Conservation (phyloP, 768 basidiomycete species). For the Leccinum fibrillosum region DNA sequence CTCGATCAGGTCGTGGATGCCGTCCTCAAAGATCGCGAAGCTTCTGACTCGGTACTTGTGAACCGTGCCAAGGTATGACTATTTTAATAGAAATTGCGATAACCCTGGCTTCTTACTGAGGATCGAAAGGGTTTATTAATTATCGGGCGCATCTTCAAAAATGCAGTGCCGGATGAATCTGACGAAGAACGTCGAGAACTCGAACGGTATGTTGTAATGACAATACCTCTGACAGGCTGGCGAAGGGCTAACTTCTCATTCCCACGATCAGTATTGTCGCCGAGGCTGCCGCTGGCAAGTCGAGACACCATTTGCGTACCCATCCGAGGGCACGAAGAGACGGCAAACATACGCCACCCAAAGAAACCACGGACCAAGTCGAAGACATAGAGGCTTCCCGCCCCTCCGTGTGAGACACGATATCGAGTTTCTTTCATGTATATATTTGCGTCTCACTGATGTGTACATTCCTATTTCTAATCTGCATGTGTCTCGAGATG, state of each 20-base stretch:
- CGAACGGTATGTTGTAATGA: conserved; percentile 62
- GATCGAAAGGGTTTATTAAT: conserved; percentile 70
- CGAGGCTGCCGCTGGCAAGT: conserved; percentile 75
- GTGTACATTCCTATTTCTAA: conserved; percentile 17
- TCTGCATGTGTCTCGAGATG: conserved; percentile 14
- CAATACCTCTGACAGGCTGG: not conserved
- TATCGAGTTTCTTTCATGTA: conserved; percentile 8
- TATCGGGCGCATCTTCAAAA: conserved; percentile 88
- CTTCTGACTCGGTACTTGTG: conserved; percentile 64
- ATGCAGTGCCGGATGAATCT: conserved; percentile 79
- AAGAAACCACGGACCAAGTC: conserved; percentile 28
- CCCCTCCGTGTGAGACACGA: conserved; percentile 11
- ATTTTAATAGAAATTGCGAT: not conserved
- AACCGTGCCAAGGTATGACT: conserved; percentile 78
- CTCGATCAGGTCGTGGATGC: conserved; percentile 65
- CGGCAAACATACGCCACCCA: conserved; percentile 39
- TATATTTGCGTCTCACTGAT: conserved; percentile 17
- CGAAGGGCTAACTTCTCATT: conserved; percentile 2
- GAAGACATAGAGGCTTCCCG: conserved; percentile 16
- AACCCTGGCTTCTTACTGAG: not conserved
- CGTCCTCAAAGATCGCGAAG: conserved; percentile 77
- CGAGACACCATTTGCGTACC: conserved; percentile 46
- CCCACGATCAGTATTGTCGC: conserved; percentile 66
- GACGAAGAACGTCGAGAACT: conserved; percentile 94
- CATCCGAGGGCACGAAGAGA: conserved; percentile 28